phyloP scores from a whole-genome alignment of 148 eudicot species.

The Persicaria maculosa region DNA sequence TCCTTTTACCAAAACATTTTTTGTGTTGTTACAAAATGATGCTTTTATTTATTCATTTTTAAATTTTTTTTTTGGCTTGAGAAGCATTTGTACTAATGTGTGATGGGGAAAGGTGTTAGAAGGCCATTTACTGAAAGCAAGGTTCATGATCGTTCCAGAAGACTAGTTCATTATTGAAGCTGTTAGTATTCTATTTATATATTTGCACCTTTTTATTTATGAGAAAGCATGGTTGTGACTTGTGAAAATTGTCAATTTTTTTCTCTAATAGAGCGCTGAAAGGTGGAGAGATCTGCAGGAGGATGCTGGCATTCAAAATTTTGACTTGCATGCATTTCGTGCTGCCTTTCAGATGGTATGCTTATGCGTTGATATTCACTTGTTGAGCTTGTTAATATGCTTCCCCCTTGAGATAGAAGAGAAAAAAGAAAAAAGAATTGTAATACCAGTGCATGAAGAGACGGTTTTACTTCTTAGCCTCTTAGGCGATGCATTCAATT shows the following conservation, averaged over 20 bases:
- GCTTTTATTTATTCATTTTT: not conserved
- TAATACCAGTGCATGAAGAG: not conserved
- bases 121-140: no score
- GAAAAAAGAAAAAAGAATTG: not conserved
- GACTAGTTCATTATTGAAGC: no score
- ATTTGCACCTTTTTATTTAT: not conserved
- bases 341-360: conserved; percentile 93
- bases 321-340: conserved; percentile 86
- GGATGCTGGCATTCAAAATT: conserved; percentile 74
- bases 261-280: conserved; percentile 64
- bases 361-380: not conserved
- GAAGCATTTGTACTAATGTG: no score
- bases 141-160: no score
- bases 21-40: not conserved
- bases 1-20: not conserved
- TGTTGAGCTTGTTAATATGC: not conserved
- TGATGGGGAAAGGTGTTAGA: no score
- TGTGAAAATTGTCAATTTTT: not conserved
- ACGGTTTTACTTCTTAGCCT: no score
- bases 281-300: conserved; percentile 64
- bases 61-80: no score
- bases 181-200: not conserved
- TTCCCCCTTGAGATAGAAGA: not conserved
- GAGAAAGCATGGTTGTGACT: not conserved
- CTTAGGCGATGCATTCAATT: not conserved